Conservation (phyloP, 768 basidiomycete genomes). For the Leccinum boreale region DNA sequence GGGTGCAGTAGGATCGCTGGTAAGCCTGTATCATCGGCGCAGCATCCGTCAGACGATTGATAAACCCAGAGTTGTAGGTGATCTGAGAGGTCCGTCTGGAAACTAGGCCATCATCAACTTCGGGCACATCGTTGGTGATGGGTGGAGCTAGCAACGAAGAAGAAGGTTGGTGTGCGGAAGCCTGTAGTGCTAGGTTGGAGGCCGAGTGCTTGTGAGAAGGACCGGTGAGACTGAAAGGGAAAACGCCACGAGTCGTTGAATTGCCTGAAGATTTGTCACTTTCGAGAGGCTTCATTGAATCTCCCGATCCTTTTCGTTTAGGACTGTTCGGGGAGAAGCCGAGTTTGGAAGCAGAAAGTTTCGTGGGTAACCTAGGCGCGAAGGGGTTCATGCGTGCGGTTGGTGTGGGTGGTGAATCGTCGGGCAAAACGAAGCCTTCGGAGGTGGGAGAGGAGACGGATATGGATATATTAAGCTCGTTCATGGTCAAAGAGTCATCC, state of each 20-base stretch:
- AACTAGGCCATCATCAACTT: conserved; percentile 34
- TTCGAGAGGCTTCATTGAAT: conserved; percentile 32
- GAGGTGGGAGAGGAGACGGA: conserved; percentile 45
- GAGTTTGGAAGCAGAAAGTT: conserved; percentile 55
- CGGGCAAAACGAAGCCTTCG: conserved; percentile 32
- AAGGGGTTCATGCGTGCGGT: conserved; percentile 69
- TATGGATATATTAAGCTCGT: conserved; percentile 41
- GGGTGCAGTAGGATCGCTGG: conserved; percentile 27
- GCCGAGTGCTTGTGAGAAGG: conserved; percentile 28
- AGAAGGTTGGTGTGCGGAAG: conserved; percentile 33
- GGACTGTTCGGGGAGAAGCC: conserved; percentile 47
- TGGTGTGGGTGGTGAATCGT: conserved; percentile 39
- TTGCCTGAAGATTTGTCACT: conserved; percentile 18
- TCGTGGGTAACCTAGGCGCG: conserved; percentile 68
- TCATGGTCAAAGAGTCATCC: conserved; percentile 13
- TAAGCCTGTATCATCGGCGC: conserved; percentile 38
- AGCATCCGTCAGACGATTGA: conserved; percentile 64
- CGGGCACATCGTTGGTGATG: conserved; percentile 40
- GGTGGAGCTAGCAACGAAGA: conserved; percentile 53
- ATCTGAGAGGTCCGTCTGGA: conserved; percentile 74
- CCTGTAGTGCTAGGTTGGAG: conserved; percentile 12
- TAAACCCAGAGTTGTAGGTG: conserved; percentile 68
- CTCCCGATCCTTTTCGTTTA: conserved; percentile 51
- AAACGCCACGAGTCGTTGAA: conserved; percentile 23
- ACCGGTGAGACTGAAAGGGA: conserved; percentile 29